Evolutionary conservation across 1,284 basidiomycete species (phyloP).

Genomic region (Leucoagaricus sp.): DNA sequence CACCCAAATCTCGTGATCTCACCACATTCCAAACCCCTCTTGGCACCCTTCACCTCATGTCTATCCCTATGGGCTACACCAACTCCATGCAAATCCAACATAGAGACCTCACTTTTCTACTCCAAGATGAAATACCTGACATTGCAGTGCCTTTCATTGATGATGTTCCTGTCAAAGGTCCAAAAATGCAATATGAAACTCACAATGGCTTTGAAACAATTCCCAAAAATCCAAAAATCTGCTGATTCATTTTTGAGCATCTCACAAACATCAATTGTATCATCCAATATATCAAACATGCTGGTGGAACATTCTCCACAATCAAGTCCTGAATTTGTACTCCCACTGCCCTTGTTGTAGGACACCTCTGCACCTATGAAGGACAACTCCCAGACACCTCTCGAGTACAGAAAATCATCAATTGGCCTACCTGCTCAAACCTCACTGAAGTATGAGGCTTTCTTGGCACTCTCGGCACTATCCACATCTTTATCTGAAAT

Average conservation of each 20-base stretch:
- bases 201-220: constrained; percentile 28
- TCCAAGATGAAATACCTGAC: constrained; percentile 33
- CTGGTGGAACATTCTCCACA: constrained; percentile 22
- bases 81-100: constrained; percentile 36
- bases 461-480: constrained; percentile 25
- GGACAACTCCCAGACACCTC: constrained; percentile 3
- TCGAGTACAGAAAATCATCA: constrained; percentile 13
- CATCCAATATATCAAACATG: neutral
- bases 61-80: constrained; percentile 35
- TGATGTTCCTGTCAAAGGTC: constrained; percentile 34
- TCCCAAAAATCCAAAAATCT: constrained; percentile 28
- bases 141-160: constrained; percentile 32
- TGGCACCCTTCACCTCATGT: constrained; percentile 28
- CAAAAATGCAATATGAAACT: constrained; percentile 25
- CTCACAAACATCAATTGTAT: constrained; percentile 12
- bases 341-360: constrained; percentile 1
- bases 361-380: constrained; percentile 13
- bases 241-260: constrained; percentile 19
- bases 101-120: constrained; percentile 30
- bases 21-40: constrained; percentile 29
- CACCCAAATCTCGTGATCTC: constrained; percentile 24
- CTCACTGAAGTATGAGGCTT: constrained; percentile 28
- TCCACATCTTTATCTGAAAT: constrained; percentile 27
- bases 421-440: constrained; percentile 23
- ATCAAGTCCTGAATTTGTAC: constrained; percentile 1